Conservation (phyloP, 2,329 filamentous ascomycete species). For the Colletotrichum paranaense region DNA sequence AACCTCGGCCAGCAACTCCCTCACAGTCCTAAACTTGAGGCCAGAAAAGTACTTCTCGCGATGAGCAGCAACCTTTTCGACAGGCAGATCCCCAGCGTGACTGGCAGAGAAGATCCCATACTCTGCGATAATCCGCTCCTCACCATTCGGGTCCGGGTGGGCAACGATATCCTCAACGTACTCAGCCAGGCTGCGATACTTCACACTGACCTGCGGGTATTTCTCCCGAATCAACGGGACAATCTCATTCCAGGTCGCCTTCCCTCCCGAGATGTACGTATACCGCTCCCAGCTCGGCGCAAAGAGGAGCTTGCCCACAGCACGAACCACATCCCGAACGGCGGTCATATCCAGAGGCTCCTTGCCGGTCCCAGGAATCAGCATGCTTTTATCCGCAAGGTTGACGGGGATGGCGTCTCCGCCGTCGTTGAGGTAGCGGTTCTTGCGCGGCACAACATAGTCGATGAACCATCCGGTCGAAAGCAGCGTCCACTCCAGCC, state of each 20-base stretch:
- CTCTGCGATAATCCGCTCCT: slow-evolving; percentile 21
- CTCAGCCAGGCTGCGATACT: slow-evolving; percentile 11
- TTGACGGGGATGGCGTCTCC: slow-evolving; percentile 28
- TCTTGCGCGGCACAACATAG: slow-evolving; percentile 27
- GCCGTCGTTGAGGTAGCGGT: slow-evolving; percentile 27
- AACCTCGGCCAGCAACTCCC: slow-evolving; percentile 8
- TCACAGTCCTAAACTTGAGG: slow-evolving; percentile 5
- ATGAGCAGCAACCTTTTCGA: slow-evolving; percentile 27
- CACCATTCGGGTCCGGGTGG: background rate
- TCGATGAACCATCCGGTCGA: slow-evolving; percentile 34
- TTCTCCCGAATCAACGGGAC: background rate
- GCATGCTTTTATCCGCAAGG: background rate
- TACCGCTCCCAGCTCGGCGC: background rate
- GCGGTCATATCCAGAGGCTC: slow-evolving; percentile 21
- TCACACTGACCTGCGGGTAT: background rate
- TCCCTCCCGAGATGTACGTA: background rate
- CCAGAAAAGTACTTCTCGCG: slow-evolving; percentile 23
- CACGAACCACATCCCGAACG: slow-evolving; percentile 27
- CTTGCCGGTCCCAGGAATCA: slow-evolving; percentile 15
- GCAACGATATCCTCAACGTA: slow-evolving; percentile 10
- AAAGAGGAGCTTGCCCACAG: slow-evolving; percentile 14
- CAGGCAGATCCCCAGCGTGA: slow-evolving; percentile 18
- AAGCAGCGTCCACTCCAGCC: slow-evolving; percentile 36
- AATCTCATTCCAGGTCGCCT: background rate
- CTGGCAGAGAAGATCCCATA: slow-evolving; percentile 26